Evolutionary conservation across 1,284 basidiomycete species (phyloP).

Genomic region (Leucoagaricus sp.): DNA sequence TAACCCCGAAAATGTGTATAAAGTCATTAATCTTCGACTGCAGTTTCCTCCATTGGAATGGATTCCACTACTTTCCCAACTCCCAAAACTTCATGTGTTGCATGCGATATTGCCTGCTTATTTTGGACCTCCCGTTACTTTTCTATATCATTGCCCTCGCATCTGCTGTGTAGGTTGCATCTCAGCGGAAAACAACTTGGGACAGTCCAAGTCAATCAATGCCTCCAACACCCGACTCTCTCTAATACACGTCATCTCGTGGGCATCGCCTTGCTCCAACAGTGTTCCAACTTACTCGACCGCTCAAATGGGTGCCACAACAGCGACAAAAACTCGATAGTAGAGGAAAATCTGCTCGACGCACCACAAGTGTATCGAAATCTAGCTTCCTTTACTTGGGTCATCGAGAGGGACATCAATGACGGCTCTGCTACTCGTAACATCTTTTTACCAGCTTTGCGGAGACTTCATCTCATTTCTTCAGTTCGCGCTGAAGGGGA

Average conservation of each 20-base stretch:
- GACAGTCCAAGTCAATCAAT: too few relatives aligned
- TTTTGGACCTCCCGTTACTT: background rate
- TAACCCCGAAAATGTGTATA: background rate
- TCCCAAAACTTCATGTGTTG: background rate
- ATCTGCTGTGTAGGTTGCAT: too few relatives aligned
- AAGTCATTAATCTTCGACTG: background rate
- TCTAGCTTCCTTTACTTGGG: background rate
- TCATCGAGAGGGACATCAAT: background rate
- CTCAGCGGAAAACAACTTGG: too few relatives aligned
- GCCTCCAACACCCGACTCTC: too few relatives aligned
- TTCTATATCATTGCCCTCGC: background rate
- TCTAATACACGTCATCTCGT: too few relatives aligned
- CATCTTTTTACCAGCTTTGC: background rate
- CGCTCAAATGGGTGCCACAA: too few relatives aligned
- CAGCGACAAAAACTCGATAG: too few relatives aligned
- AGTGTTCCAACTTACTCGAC: too few relatives aligned
- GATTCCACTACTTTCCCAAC: background rate
- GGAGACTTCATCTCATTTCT: background rate
- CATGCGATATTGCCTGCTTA: background rate
- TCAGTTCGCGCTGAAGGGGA: background rate
- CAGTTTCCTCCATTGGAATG: background rate
- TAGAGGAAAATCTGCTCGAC: background rate
- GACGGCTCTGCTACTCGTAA: background rate
- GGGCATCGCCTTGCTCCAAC: too few relatives aligned
- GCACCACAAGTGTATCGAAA: background rate